Percentiles rank a stretch among this genome's conserved stretches.
phyloP scores from a whole-genome alignment of 805 yeast species.

The Myxozyma monticola region DNA sequence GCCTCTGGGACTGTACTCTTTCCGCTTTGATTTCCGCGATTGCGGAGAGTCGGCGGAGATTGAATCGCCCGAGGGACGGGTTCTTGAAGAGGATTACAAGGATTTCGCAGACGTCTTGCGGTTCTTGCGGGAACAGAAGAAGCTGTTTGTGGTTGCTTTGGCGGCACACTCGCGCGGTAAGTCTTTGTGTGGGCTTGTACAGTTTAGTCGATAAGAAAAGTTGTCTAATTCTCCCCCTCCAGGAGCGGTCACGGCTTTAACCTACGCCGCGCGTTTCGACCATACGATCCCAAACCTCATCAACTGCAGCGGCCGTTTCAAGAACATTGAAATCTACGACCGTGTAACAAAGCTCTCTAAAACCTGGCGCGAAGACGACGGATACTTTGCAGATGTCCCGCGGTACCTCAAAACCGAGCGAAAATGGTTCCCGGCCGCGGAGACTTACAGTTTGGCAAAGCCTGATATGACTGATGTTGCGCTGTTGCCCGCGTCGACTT shows the following conservation, averaged over 20 bases:
- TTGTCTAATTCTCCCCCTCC: not conserved
- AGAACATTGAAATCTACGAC: constrained; percentile 49
- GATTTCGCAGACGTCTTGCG: constrained; percentile 58
- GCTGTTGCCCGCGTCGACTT: constrained; percentile 47
- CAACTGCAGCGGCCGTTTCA: constrained; percentile 72
- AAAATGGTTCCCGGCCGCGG: constrained; percentile 50
- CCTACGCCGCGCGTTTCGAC: constrained; percentile 57
- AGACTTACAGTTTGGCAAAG: constrained; percentile 51
- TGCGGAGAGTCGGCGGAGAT: constrained; percentile 74
- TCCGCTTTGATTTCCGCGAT: constrained; percentile 82
- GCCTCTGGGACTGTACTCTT: constrained; percentile 57
- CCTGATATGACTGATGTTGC: constrained; percentile 45
- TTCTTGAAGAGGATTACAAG: constrained; percentile 61
- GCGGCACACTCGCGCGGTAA: constrained; percentile 79
- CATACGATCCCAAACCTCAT: constrained; percentile 62
- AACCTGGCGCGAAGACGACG: constrained; percentile 45
- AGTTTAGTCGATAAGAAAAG: not conserved
- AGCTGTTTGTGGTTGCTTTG: constrained; percentile 54
- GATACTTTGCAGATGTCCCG: constrained; percentile 45
- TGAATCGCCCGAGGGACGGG: constrained; percentile 44
- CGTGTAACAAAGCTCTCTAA: constrained; percentile 42
- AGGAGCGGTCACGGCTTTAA: constrained; percentile 62
- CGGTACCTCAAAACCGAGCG: constrained; percentile 52
- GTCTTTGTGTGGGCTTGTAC: not conserved
- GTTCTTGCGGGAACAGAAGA: constrained; percentile 35